Conservation (phyloP, 768 basidiomycete species). For the Ephemerocybe angulata region DNA sequence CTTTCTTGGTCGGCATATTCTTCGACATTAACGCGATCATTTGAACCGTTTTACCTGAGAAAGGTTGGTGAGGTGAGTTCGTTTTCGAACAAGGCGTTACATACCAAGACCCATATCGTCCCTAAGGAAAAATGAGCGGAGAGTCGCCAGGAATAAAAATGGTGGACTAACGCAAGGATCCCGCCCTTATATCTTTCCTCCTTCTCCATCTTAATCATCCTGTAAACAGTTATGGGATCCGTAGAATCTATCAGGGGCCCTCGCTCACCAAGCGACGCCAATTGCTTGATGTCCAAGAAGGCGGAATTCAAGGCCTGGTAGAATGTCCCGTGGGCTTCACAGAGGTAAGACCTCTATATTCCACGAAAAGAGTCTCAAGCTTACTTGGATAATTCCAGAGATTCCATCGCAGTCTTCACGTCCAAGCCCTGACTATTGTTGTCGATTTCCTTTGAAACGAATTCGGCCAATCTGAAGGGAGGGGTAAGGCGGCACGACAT, state of each 20-base stretch:
- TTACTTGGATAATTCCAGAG: slow-evolving; percentile 49
- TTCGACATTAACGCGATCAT: slow-evolving; percentile 77
- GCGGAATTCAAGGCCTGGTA: slow-evolving; percentile 68
- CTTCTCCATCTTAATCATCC: slow-evolving; percentile 64
- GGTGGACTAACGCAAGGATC: slow-evolving; percentile 50
- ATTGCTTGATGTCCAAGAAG: slow-evolving; percentile 73
- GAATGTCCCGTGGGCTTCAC: slow-evolving; percentile 46
- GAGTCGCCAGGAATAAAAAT: not conserved
- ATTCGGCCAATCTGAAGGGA: slow-evolving; percentile 51
- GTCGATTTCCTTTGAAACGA: slow-evolving; percentile 57
- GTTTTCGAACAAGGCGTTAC: not conserved
- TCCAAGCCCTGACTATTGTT: slow-evolving; percentile 51
- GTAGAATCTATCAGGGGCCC: not conserved
- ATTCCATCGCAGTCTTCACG: slow-evolving; percentile 49
- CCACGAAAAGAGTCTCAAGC: slow-evolving; percentile 6
- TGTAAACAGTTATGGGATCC: not conserved
- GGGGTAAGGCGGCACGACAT: not conserved
- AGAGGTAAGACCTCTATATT: not conserved
- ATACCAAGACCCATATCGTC: slow-evolving; percentile 70
- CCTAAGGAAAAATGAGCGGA: slow-evolving; percentile 25
- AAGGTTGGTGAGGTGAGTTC: slow-evolving; percentile 1
- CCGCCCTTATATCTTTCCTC: slow-evolving; percentile 50
- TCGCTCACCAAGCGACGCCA: slow-evolving; percentile 70
- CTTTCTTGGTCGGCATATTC: slow-evolving; percentile 51
- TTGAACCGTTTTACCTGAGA: slow-evolving; percentile 65